Base-by-base conservation (phyloP, 2,329 filamentous ascomycete species). In the Colletotrichum abscissum region DNA sequence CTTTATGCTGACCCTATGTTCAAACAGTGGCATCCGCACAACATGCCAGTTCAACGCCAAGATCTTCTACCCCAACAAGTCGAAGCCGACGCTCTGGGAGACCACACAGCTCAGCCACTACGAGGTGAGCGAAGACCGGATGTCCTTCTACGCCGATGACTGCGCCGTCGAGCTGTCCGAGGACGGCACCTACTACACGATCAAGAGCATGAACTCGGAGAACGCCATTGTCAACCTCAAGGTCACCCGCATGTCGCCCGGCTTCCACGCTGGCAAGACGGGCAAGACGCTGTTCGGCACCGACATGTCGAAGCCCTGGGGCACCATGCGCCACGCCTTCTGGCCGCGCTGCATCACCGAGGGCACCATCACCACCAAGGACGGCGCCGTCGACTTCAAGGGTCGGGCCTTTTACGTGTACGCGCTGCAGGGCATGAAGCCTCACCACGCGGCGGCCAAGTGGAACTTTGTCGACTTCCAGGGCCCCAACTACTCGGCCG, bases 391-490 rank as follows among this genome's bases (percentile, higher is more conserved):
- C 75, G 92, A 98, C 81, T 92, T 98, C 82, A 92, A 91, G 79
- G 96, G 96, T 70, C 90, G 88, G 75, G 95, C 92, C 38, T 86
- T 97, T 79, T 96, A 95, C 84, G 88, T 93, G 76, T 93, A 97
- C 82, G 95, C 95, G 54, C 86, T 98, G 63, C 97, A 98, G 86
- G 97, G 95, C 82, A 98, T 98, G 96, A 99, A 99, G 89, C 97
- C 97, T 54, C 97, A 99, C 83, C 97, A 99, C 82, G 94, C 95
- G 73, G 95, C 96, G 74, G 92, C 94, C 35, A 91, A 90, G 75
- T 99, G 97, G 97, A 98, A 97, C 84, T 99, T 98, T 86, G 88
- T 91, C 83, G 91, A 95, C 84, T 98, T 98, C 86, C 95, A 98
- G 82, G 92, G 94, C 16, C 93, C 95, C 26, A 94, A 88, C 24